phyloP scores from a whole-genome alignment of 345 rosid genomes.

The Aquilaria sinensis region DNA sequence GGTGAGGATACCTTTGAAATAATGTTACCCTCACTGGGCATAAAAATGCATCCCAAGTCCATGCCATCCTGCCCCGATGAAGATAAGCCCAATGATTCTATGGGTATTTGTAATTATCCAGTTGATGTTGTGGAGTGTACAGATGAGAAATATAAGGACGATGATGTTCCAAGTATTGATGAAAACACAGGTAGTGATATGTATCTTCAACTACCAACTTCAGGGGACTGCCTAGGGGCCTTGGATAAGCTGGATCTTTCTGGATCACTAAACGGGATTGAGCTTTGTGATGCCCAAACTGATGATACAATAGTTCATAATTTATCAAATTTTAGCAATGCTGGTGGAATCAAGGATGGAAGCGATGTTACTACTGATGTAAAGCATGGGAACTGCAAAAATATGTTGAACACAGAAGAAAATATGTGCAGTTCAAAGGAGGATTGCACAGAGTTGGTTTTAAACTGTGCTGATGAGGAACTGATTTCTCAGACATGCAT shows the following conservation, averaged over 20 bases:
- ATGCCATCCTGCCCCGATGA: neutral
- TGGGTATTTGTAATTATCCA: conserved; percentile 3
- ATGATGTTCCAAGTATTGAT: conserved; percentile 10
- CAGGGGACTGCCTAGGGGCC: conserved; percentile 11
- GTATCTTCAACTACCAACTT: conserved; percentile 10
- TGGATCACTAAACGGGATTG: conserved; percentile 18
- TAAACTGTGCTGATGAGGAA: conserved; percentile 12
- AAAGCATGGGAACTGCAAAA: conserved; percentile 21
- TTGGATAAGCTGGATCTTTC: conserved; percentile 18
- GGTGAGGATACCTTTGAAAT: conserved; percentile 11
- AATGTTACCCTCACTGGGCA: conserved; percentile 11
- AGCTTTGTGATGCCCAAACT: conserved; percentile 18
- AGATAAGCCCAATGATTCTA: conserved; percentile 6
- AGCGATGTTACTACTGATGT: conserved; percentile 24
- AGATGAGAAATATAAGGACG: conserved; percentile 12
- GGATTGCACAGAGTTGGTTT: conserved; percentile 17
- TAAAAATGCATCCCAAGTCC: conserved; percentile 14
- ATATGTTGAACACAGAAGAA: conserved; percentile 20
- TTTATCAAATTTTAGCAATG: conserved; percentile 13
- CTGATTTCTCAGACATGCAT: conserved; percentile 11
- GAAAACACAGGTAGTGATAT: neutral
- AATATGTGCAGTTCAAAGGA: conserved; percentile 17
- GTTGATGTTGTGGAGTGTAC: conserved; percentile 1
- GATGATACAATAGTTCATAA: conserved; percentile 11
- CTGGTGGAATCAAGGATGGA: conserved; percentile 24